phyloP scores from a whole-genome alignment of 1,284 basidiomycete species.

The Fomitopsis betulina region DNA sequence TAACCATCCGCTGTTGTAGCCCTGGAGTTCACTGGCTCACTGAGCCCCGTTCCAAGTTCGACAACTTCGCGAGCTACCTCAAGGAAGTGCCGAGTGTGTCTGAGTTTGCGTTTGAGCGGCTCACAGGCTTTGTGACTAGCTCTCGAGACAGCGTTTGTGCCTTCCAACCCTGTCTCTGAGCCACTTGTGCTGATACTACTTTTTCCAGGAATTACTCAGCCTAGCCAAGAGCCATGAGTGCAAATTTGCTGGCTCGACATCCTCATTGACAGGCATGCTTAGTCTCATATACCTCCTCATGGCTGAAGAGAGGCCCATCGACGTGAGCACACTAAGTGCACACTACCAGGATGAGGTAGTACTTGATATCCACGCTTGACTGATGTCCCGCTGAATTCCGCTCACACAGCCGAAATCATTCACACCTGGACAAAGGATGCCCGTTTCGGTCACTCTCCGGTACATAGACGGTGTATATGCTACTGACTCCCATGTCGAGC shows the following conservation, averaged over 20 bases:
- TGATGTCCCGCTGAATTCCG: no score
- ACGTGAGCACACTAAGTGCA: slow-evolving; percentile 52
- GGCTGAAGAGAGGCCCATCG: slow-evolving; percentile 57
- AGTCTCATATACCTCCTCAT: slow-evolving; percentile 88
- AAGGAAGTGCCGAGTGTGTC: slow-evolving; percentile 73
- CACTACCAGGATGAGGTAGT: slow-evolving; percentile 60
- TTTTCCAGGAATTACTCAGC: slow-evolving; percentile 53
- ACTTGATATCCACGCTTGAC: neutral
- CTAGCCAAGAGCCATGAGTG: slow-evolving; percentile 60
- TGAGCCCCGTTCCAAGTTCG: slow-evolving; percentile 83
- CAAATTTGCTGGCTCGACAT: slow-evolving; percentile 85
- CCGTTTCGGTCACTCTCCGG: slow-evolving; percentile 68
- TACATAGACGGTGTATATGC: slow-evolving; percentile 70
- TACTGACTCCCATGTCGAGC: slow-evolving; percentile 68
- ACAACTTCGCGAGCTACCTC: slow-evolving; percentile 78
- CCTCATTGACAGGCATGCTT: slow-evolving; percentile 83
- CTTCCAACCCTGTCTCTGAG: neutral
- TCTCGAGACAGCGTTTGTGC: slow-evolving; percentile 67
- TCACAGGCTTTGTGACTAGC: slow-evolving; percentile 77
- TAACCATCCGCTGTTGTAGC: slow-evolving; percentile 33
- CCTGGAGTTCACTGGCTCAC: slow-evolving; percentile 91
- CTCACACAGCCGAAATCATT: slow-evolving; percentile 53
- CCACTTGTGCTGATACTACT: neutral
- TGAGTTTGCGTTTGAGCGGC: slow-evolving; percentile 88
- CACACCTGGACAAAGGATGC: slow-evolving; percentile 79